These are phyloP conservation scores for Trifolium fragiferum DNA, from an alignment of 306 rosid species.

Conservation along the genomic window DNA sequence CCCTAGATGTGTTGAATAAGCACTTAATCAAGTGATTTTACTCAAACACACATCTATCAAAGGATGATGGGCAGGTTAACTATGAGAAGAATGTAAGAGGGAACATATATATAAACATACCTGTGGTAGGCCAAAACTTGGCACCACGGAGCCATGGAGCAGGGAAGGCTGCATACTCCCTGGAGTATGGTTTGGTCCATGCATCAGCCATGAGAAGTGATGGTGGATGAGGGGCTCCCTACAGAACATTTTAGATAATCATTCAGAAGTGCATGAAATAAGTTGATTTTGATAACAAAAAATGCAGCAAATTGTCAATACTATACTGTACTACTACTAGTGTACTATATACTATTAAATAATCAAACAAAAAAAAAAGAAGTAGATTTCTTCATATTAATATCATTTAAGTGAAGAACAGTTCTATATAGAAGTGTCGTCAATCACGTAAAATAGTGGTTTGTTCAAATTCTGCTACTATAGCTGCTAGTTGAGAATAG, in stretches of 20 bases:
- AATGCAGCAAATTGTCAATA: constrained; percentile 7
- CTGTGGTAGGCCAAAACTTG: constrained; percentile 97
- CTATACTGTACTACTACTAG: too few relatives aligned
- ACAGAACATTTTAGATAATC: constrained; percentile 43
- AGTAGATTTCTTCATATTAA: constrained; percentile 4
- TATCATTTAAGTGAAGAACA: constrained; percentile 21
- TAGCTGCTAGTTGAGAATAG: too few relatives aligned
- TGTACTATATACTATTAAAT: too few relatives aligned
- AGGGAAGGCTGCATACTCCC: constrained; percentile 97
- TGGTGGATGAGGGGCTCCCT: constrained; percentile 99
- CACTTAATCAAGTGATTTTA: not conserved
- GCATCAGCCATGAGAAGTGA: constrained; percentile 95
- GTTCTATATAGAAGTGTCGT: not conserved
- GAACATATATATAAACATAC: constrained; percentile 44
- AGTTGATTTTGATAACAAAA: constrained; percentile 19
- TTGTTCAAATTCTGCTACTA: too few relatives aligned
- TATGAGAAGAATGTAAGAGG: constrained; percentile 10
- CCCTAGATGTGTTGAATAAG: not conserved
- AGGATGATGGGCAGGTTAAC: not conserved
- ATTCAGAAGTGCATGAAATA: constrained; percentile 13
- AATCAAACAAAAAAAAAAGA: not conserved
- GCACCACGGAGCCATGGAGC: constrained; percentile 87
- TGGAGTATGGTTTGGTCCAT: constrained; percentile 95
- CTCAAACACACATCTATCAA: constrained; percentile 3
- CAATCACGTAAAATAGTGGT: too few relatives aligned